Evolutionary conservation across 345 rosid genomes (phyloP), one percentile per base, ranked within the genome.

Genomic region (Cardamine resedifolia): DNA sequence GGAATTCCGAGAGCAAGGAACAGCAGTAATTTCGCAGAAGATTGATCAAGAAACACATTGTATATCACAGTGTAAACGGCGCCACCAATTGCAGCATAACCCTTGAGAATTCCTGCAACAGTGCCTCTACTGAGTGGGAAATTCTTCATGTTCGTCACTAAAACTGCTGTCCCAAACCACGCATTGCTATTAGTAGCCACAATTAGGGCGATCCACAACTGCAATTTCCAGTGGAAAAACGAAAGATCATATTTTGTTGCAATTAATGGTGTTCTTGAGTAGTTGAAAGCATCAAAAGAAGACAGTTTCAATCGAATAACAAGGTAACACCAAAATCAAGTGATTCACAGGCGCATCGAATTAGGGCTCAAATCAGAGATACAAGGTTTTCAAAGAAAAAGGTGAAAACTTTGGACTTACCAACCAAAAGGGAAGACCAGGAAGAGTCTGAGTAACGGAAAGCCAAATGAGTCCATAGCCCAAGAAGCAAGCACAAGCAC

Each of bases 91-190:
- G 89, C 98, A 41, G 73, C 57, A 69, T 90, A 92, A 10, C 98
- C 96, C 80, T 90, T 92, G 73, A 92, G 96, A 63, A 90, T 84
- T 70, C 92, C 92, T 0, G 94, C 82, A 71, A 92, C 92, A 43
- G 92, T 86, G 24, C 96, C 98, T 64, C 96, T 81, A 61, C 86
- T 85, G 26, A 86, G 81, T 33, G 96, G 96, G 66, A 92, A 92
- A 81, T 92, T 92, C 84, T 90, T 85, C 98, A 92, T 92, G 78
- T 92, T 92, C 45, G 98, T 92, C 50, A 90, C 96, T 16, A 92
- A 86, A 75, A 90, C 91, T 48, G 95, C 91, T 12, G 96, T 92
- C 67, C 90, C 85, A 78, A 81, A 85, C 98, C 98, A 92, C 43
- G 96, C 92, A 73, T 77, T 85, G 78, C 96, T 85, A 64, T 90